phyloP scores from a whole-genome alignment of 495 filamentous ascomycete species.

The Amorphotheca resinae region DNA sequence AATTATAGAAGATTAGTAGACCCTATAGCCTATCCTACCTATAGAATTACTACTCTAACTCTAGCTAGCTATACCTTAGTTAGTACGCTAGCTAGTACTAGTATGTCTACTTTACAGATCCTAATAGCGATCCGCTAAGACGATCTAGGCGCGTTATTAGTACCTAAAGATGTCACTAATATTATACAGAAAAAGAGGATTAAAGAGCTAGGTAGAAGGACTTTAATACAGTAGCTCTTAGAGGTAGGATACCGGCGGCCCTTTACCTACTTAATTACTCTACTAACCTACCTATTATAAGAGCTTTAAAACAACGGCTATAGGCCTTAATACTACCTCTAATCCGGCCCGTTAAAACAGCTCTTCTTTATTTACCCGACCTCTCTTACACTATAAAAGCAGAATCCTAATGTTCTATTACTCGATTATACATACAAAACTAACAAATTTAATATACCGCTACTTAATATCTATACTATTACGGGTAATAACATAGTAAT shows the following conservation, averaged over 20 bases:
- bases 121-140: neutral
- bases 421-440: constrained; percentile 14
- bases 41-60: neutral
- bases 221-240: neutral
- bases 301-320: neutral
- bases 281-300: neutral
- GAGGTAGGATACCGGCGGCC: neutral
- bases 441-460: constrained; percentile 14
- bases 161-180: neutral
- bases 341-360: neutral
- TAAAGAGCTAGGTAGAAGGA: neutral
- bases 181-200: neutral
- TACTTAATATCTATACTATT: constrained; percentile 10
- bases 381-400: neutral
- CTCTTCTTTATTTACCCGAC: neutral
- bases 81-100: neutral
- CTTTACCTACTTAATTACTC: neutral
- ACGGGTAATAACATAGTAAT: constrained; percentile 9
- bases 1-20: neutral
- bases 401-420: constrained; percentile 8
- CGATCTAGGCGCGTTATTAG: neutral
- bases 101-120: neutral
- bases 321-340: neutral
- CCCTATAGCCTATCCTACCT: neutral
- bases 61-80: neutral